A percentile compares a stretch with the other conserved stretches of the same genome.
These are phyloP conservation scores for Paramyrothecium roridum DNA, from an alignment of 2,329 filamentous ascomycete species.

Conservation along the genomic window DNA sequence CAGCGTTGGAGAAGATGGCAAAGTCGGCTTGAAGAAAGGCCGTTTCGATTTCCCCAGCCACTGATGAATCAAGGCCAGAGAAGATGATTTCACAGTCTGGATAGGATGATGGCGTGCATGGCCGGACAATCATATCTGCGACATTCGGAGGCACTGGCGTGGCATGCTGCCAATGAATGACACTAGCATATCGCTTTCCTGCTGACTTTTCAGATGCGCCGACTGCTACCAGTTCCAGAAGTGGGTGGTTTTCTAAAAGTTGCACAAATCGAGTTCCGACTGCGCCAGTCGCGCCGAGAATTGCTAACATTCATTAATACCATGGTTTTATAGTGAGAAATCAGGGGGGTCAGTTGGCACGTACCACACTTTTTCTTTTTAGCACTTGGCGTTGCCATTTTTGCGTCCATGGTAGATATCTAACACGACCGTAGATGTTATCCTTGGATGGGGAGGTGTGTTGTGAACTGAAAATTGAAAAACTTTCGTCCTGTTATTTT, in stretches of 20 bases:
- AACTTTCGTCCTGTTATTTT: no score
- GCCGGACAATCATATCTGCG: constrained; percentile 78
- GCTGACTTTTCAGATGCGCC: constrained; percentile 87
- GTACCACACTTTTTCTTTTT: no score
- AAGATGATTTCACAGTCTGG: constrained; percentile 90
- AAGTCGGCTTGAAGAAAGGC: constrained; percentile 86
- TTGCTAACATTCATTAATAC: no score
- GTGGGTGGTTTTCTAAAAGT: constrained; percentile 81
- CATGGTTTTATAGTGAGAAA: no score
- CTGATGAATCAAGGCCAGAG: constrained; percentile 86
- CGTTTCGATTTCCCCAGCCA: constrained; percentile 90
- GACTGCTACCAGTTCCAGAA: constrained; percentile 81
- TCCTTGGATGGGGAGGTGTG: no score
- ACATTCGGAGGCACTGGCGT: constrained; percentile 71
- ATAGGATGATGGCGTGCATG: constrained; percentile 81
- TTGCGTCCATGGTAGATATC: no score
- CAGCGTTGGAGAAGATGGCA: constrained; percentile 94
- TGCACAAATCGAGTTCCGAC: constrained; percentile 96
- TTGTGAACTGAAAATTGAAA: no score
- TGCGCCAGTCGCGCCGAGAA: constrained; percentile 90
- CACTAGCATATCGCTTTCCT: constrained; percentile 92
- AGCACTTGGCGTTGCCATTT: no score
- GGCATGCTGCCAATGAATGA: constrained; percentile 92
- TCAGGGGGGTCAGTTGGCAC: no score
- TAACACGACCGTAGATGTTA: no score